phyloP scores from a whole-genome alignment of 2,329 filamentous ascomycete species.

The Epichloe baconii region DNA sequence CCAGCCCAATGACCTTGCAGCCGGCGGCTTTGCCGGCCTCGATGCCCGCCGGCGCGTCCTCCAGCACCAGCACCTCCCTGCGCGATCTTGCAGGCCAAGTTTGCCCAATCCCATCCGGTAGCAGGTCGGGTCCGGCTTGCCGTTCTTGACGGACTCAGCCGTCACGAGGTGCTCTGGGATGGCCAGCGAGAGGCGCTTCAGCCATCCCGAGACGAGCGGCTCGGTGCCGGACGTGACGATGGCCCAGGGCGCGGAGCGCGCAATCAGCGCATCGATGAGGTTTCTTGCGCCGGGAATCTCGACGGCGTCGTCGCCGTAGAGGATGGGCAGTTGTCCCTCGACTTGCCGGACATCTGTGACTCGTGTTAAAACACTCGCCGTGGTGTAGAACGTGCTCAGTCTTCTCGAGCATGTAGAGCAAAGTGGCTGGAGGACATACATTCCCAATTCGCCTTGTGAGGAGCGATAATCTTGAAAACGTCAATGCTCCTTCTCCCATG shows the following conservation, averaged over 20 bases:
- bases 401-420: too few relatives aligned
- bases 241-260: conserved; percentile 58
- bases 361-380: background rate
- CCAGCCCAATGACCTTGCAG: conserved; percentile 71
- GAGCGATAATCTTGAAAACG: conserved; percentile 62
- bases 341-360: conserved; percentile 59
- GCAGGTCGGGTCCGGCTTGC: conserved; percentile 67
- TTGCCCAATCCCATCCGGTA: conserved; percentile 55
- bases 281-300: conserved; percentile 75
- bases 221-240: conserved; percentile 69
- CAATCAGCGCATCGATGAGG: conserved; percentile 55
- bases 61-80: conserved; percentile 58
- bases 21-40: conserved; percentile 72
- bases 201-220: conserved; percentile 59
- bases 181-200: conserved; percentile 51
- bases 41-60: conserved; percentile 83
- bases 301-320: conserved; percentile 63
- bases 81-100: conserved; percentile 37
- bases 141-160: conserved; percentile 60
- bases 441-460: conserved; percentile 82
- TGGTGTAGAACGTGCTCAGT: background rate
- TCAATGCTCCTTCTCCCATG: conserved; percentile 89
- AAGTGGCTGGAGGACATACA: conserved; percentile 43
- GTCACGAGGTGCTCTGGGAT: conserved; percentile 54
- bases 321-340: conserved; percentile 64